Evolutionary conservation across 73 alveolate species (phyloP), one percentile per base, ranked within the genome.

Genomic region (Paramecium biaurelia): DNA sequence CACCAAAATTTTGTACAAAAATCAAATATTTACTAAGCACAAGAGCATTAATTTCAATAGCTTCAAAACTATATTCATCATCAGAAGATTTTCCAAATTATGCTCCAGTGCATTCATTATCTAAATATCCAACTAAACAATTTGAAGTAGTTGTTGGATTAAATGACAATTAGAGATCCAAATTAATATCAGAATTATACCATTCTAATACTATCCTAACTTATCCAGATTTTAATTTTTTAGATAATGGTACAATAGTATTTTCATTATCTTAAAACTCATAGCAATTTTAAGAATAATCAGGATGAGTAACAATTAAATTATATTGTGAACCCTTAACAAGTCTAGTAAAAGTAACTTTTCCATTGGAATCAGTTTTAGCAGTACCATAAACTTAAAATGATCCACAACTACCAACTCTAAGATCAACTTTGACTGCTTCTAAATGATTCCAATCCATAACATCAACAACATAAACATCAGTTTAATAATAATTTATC

Each of bases 1-100:
- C 89, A 34, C 70, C 89, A 41, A 76, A 41, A 43, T 76, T 76
- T 37, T 76, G 28, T 6, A 76, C 89, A 76, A 76, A 76, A 37
- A 76, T 76, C 20, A 76, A 38, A 18, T 76, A 76, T 21, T 79
- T 41, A n/a, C 45, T 42, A 14, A 26, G 38, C 7, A 34, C 28
- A 3, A 79, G 49, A 4, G 24, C 24, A 23, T 41, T 45, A 23
- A 79, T 79, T 26, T 30, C 47, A 7, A 79, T 79, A 6, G 76
- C 45, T 23, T 79, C 70, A 79, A 79, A 79, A 11, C 56, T 42
- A 45, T 42, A 14, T 21, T 79, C 34, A 1, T 23, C 70, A 79
- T 79, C 90, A 3, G 49, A 23, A 0, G 45, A 18, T 45, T 79
- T 14, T 0, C 76, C 90, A 79, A 24, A 79, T 7, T 79, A n/a